A percentile compares a stretch with the other conserved stretches of the same genome.
These are phyloP conservation scores for Paraphaeosphaeria sporulosa DNA, from an alignment of 2,329 filamentous ascomycete genomes.

Conservation along the genomic window DNA sequence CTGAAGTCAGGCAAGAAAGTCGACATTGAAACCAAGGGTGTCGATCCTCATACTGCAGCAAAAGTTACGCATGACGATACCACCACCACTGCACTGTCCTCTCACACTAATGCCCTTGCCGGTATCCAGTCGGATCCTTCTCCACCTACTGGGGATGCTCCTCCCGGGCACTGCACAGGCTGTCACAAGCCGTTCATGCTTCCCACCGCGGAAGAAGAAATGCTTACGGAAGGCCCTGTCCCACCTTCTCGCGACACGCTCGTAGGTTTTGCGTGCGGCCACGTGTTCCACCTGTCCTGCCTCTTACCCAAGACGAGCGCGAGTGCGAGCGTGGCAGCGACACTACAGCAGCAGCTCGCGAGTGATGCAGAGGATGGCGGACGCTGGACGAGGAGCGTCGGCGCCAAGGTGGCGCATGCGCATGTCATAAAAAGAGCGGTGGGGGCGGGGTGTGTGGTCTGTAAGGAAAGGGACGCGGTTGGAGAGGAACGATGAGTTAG, in stretches of 20 bases:
- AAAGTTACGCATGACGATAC: conserved; percentile 32
- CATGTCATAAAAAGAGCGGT: conserved; percentile 87
- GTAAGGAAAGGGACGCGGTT: conserved; percentile 37
- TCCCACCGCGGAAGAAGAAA: conserved; percentile 41
- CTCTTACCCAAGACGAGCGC: conserved; percentile 60
- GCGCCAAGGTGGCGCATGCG: conserved; percentile 63
- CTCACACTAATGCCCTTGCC: conserved; percentile 22
- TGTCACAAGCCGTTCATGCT: conserved; percentile 43
- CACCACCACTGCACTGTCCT: conserved; percentile 29
- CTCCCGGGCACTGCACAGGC: conserved; percentile 45
- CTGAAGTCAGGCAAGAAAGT: conserved; percentile 24
- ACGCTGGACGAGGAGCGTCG: conserved; percentile 70
- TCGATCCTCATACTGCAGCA: conserved; percentile 36
- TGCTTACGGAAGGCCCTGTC: conserved; percentile 31
- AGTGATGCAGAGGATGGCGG: conserved; percentile 52
- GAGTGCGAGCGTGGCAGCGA: conserved; percentile 51
- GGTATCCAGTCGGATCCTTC: conserved; percentile 34
- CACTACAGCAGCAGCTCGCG: conserved; percentile 53
- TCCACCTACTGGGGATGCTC: conserved; percentile 34
- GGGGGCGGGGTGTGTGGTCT: conserved; percentile 52
- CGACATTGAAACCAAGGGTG: conserved; percentile 38
- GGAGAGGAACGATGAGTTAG: conserved; percentile 9
- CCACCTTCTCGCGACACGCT: conserved; percentile 65
- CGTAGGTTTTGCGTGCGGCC: conserved; percentile 81
- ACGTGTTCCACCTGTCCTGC: conserved; percentile 81